These are phyloP conservation scores for Rosellinia necatrix DNA, from an alignment of 2,329 filamentous ascomycete genomes.

Conservation along the genomic window DNA sequence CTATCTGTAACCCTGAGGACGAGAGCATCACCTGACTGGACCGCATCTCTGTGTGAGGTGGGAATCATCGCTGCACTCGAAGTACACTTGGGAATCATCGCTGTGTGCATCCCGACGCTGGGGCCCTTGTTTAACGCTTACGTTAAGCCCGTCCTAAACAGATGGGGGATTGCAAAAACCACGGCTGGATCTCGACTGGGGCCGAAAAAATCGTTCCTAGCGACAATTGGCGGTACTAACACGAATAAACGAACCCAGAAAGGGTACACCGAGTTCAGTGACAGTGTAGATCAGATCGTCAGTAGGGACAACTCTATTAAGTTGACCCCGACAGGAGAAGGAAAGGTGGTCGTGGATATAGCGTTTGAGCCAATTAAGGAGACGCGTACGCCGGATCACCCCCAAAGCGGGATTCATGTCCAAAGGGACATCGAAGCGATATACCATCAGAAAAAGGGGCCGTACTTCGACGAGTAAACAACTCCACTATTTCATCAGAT, in stretches of 20 bases:
- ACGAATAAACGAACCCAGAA: conserved; percentile 2
- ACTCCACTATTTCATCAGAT: background rate
- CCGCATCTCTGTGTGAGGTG: conserved; percentile 38
- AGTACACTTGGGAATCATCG: conserved; percentile 47
- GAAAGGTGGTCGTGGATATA: conserved; percentile 16
- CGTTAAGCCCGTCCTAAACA: conserved; percentile 9
- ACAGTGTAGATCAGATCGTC: conserved; percentile 16
- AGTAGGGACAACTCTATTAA: conserved; percentile 10
- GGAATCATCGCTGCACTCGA: conserved; percentile 46
- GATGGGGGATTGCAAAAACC: background rate
- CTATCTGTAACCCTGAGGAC: conserved; percentile 38
- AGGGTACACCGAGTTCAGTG: conserved; percentile 11
- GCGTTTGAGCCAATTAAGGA: conserved; percentile 5
- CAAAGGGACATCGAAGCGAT: conserved; percentile 23
- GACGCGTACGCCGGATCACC: background rate
- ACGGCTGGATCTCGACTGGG: background rate
- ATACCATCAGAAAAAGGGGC: conserved; percentile 9
- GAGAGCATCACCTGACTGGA: conserved; percentile 28
- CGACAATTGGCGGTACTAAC: conserved; percentile 16
- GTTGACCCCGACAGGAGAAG: conserved; percentile 3
- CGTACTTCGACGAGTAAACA: background rate
- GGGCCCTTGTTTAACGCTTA: conserved; percentile 43
- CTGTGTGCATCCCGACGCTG: conserved; percentile 49
- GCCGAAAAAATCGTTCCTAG: background rate
- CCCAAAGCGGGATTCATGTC: conserved; percentile 9